phyloP scores from a whole-genome alignment of 495 filamentous ascomycete species.

The Annulohypoxylon bovei region DNA sequence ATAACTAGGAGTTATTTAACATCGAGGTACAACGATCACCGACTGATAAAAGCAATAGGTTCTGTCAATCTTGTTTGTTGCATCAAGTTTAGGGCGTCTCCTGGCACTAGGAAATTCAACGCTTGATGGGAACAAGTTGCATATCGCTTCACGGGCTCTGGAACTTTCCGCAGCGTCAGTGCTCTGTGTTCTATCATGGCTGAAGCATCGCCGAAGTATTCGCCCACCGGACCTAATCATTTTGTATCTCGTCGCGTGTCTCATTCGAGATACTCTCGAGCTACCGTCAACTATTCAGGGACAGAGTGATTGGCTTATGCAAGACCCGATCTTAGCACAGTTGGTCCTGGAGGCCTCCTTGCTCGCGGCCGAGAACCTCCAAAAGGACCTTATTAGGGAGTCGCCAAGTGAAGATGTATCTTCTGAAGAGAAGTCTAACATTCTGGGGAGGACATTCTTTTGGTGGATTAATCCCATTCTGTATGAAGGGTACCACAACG shows the following conservation, averaged over 20 bases:
- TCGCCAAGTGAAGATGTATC: conserved; percentile 57
- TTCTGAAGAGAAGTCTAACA: conserved; percentile 60
- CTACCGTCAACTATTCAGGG: conserved; percentile 49
- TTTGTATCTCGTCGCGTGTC: conserved; percentile 62
- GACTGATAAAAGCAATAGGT: conserved; percentile 12
- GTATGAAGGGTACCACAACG: conserved; percentile 55
- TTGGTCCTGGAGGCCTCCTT: conserved; percentile 24
- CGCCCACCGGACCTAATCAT: conserved; percentile 13
- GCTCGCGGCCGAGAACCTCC: conserved; percentile 42
- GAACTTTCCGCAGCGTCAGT: conserved; percentile 8
- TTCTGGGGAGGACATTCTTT: conserved; percentile 59
- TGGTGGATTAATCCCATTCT: conserved; percentile 72
- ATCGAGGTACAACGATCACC: not conserved
- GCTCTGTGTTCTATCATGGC: conserved; percentile 16
- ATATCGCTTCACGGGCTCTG: not conserved
- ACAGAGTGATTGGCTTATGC: conserved; percentile 53
- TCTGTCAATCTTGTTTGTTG: conserved; percentile 11
- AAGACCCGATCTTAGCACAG: conserved; percentile 55
- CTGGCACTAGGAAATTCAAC: not conserved
- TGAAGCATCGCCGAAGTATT: conserved; percentile 19
- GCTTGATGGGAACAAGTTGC: not conserved
- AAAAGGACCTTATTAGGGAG: conserved; percentile 45
- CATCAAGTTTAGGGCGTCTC: conserved; percentile 9
- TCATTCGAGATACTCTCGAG: conserved; percentile 60
- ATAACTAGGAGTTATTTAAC: not conserved